Evolutionary conservation across 306 rosid species (phyloP), one percentile per base, ranked within the genome.

Genomic region (Trichosanthes cucumerina): DNA sequence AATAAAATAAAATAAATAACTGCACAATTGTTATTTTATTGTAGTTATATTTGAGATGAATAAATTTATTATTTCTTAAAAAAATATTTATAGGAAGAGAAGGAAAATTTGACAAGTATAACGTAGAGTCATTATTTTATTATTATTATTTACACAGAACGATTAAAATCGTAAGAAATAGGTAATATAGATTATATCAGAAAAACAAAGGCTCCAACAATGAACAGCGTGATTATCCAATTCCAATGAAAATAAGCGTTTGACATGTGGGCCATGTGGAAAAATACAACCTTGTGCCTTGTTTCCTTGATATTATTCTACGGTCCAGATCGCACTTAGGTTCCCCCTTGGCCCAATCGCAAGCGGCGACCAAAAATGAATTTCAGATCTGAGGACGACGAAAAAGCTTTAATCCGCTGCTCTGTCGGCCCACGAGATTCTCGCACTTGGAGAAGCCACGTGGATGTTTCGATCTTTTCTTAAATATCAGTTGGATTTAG

Each of bases 331-430:
- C 21, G 58, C 41, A 9, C 39, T 28, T 47, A 31, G 21, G 23
- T 28, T 72, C 43, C 18, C 31, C 31, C 63, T 33, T 74, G 43
- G 47, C 44, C 78, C 78, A 74, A 74, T 74, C 78, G 58, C 44
- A 31, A 33, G 46, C 78, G 78, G 58, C 78, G 78, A 74, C 47
- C 78, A 74, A 74, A 74, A 74, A 5, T 14, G 28, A 19, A 50
- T 50, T 24, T 74, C 78, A 74, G 78, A 74, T 74, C 78, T 74
- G 78, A 52, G 59, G 59, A 26, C 44, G 38, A 26, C 59, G 75
- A 47, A 49, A 4, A 5, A 33, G 63, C 63, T 52, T 18, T 6
- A 33, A 74, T 52, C 78, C 3, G 8, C 62, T 74, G 78, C 77
- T 49, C 31, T 24, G 12, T 3, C 46, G 5, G 1, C 18, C 19